Conservation (phyloP, 2,329 filamentous ascomycete species). For the Paraconiothyrium sp. region DNA sequence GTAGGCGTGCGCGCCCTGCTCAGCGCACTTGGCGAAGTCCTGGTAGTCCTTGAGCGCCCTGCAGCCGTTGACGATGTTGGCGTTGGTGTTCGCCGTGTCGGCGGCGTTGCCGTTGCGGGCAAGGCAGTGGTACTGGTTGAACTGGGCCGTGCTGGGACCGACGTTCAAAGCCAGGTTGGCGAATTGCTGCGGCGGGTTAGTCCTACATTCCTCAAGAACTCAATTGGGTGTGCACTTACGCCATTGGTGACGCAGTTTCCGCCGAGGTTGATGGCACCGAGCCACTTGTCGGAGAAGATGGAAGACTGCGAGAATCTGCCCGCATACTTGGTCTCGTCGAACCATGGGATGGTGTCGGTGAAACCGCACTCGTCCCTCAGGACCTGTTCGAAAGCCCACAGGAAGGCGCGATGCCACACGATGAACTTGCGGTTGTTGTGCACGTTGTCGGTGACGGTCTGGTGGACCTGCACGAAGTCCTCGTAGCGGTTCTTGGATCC, state of each 20-base stretch:
- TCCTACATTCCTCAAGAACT: background rate
- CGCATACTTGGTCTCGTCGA: slow-evolving; percentile 46
- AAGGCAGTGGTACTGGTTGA: slow-evolving; percentile 42
- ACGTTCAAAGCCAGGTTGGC: slow-evolving; percentile 43
- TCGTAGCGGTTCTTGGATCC: slow-evolving; percentile 44
- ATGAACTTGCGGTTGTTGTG: slow-evolving; percentile 51
- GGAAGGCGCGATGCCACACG: slow-evolving; percentile 56
- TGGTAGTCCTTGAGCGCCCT: slow-evolving; percentile 34
- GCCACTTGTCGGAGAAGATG: slow-evolving; percentile 42
- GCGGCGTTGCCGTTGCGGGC: slow-evolving; percentile 38
- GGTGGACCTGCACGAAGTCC: slow-evolving; percentile 47
- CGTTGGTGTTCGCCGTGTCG: slow-evolving; percentile 40
- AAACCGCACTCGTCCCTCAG: slow-evolving; percentile 56
- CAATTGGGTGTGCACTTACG: slow-evolving; percentile 34
- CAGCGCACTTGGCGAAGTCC: slow-evolving; percentile 41
- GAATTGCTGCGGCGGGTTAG: slow-evolving; percentile 36
- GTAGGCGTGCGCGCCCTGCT: slow-evolving; percentile 44
- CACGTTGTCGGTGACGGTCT: slow-evolving; percentile 44
- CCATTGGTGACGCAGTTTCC: slow-evolving; percentile 44
- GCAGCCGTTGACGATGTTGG: slow-evolving; percentile 40
- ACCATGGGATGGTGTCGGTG: slow-evolving; percentile 50
- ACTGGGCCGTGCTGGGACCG: slow-evolving; percentile 34
- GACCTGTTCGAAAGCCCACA: slow-evolving; percentile 54
- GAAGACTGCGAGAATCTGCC: slow-evolving; percentile 39
- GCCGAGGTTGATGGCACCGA: slow-evolving; percentile 35